A percentile compares a stretch with the other conserved stretches of the same genome.
Conservation (phyloP, 371 early-diverging fungal species). For the Chytridium lagenaria region DNA sequence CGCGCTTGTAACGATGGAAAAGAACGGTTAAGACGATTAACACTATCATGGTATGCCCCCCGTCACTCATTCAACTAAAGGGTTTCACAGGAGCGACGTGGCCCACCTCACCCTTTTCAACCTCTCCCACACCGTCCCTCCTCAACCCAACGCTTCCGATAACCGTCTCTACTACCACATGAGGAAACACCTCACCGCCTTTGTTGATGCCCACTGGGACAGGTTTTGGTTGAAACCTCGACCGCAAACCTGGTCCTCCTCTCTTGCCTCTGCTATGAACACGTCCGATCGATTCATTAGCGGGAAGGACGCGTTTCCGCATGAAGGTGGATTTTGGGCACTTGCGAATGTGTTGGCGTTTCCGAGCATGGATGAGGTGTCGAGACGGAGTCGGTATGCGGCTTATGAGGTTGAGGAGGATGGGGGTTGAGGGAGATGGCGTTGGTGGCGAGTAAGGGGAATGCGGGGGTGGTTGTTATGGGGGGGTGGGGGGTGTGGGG, state of each 20-base stretch:
- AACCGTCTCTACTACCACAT: constrained; percentile 37
- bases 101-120: constrained; percentile 67
- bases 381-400: constrained; percentile 12
- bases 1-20: constrained; percentile 51
- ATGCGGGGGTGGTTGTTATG: too few relatives aligned
- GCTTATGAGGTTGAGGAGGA: constrained; percentile 35
- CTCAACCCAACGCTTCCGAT: background rate
- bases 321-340: constrained; percentile 46
- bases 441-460: background rate
- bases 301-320: constrained; percentile 59
- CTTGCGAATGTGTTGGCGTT: constrained; percentile 22
- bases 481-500: too few relatives aligned
- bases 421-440: constrained; percentile 28
- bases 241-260: constrained; percentile 39
- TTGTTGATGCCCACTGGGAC: constrained; percentile 67
- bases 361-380: constrained; percentile 22
- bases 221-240: constrained; percentile 64
- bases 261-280: constrained; percentile 23
- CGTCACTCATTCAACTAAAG: too few relatives aligned
- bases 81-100: too few relatives aligned
- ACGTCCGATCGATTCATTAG: constrained; percentile 63
- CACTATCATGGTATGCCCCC: constrained; percentile 61
- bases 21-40: constrained; percentile 58
- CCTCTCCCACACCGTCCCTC: constrained; percentile 45
- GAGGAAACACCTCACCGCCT: constrained; percentile 60